Base-by-base conservation (phyloP, 2,329 filamentous ascomycete species). In the Aspergillaceae sp. region DNA sequence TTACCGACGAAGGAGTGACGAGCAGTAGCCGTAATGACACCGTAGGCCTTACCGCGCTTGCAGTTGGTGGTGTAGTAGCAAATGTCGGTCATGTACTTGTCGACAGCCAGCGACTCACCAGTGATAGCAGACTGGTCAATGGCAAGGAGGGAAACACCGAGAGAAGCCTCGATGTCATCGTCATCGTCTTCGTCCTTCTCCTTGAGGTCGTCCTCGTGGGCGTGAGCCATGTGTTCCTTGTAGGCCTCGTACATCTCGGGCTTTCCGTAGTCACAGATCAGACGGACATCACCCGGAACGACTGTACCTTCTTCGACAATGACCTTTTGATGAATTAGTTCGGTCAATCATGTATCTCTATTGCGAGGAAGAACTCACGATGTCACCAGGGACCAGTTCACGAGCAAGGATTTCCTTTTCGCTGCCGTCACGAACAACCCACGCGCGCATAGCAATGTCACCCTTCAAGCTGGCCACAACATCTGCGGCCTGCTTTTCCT, bases 121-220 rank as follows among this genome's bases (percentile, higher is more conserved):
- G 84, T 87, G 69, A 88, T 87, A 68, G 84, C 84, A 63, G 84
- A 87, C 72, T 87, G 84, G 73, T 88, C 84, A 58, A 80, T 79
- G 54, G 84, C 84, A 60, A 87, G 72, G 56, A 87, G 76, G 36
- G 63, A 74, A 59, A 81, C 77, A 55, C 83, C 83, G 54, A 76
- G 78, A 63, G 79, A 79, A 60, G 78, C 75, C 47, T 82, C 79
- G 19, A 35, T 29, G 26, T n/a, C 42, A 40, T 78, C 76, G 28
- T 79, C 76, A 29, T 80, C 79, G 38, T 76, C 74, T 33, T 71
- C 70, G 47, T 70, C 71, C 57, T 80, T 77, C 56, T 82, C 76
- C 60, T 78, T 77, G 61, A 77, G 74, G 51, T 72, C 76, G 53
- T 78, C 78, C 56, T 76, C 77, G 54, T 76, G 75, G 66, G 82